A percentile compares a stretch with the other conserved stretches of the same genome.
These are phyloP conservation scores for Chenopodium formosanum DNA, from an alignment of 148 eudicot genomes.

Conservation along the genomic window DNA sequence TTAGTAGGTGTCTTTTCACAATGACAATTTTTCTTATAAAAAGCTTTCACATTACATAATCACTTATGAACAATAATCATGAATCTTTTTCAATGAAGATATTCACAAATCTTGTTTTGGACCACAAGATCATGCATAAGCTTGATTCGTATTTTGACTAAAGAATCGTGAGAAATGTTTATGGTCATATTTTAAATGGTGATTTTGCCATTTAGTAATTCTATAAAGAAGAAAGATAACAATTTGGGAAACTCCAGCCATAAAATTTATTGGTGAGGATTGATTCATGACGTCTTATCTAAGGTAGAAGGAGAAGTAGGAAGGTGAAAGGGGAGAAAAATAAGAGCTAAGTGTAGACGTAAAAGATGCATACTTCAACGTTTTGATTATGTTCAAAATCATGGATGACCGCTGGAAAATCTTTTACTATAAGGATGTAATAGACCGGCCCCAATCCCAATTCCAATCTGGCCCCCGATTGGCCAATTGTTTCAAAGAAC, in stretches of 20 bases:
- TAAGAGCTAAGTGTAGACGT: not conserved
- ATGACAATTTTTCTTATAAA: not conserved
- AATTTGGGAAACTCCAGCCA: not conserved
- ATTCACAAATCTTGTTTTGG: constrained; percentile 6
- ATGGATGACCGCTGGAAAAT: not conserved
- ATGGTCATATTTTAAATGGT: not conserved
- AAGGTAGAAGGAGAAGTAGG: not conserved
- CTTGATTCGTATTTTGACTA: constrained; percentile 7
- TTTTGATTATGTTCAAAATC: not conserved
- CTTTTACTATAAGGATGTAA: not conserved
- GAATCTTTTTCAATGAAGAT: constrained; percentile 7
- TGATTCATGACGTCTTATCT: not conserved
- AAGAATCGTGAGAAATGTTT: not conserved
- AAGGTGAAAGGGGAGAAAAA: not conserved
- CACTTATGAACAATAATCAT: not conserved
- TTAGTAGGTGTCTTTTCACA: not conserved
- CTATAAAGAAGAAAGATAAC: not conserved
- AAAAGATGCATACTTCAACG: not conserved
- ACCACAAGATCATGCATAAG: constrained; percentile 15
- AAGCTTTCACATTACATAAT: not conserved
- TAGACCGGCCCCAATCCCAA: too few species aligned
- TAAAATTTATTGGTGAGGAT: not conserved
- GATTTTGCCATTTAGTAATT: not conserved
- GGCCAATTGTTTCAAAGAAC: too few species aligned
- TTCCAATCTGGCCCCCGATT: too few species aligned